Evolutionary conservation across 2,329 filamentous ascomycete genomes (phyloP).

Genomic region (Fusarium sp.): DNA sequence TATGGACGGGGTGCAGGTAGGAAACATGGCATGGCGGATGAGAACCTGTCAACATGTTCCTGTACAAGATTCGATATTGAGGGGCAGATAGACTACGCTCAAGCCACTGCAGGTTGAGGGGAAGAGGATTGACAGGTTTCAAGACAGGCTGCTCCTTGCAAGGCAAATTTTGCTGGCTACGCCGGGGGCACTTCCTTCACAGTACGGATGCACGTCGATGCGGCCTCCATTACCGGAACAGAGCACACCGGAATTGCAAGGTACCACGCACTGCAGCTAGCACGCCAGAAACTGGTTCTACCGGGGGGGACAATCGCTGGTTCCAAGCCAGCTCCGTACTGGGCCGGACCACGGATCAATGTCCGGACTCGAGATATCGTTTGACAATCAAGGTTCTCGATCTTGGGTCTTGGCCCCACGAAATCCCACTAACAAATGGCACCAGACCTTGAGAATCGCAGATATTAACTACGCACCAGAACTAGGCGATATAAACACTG

Average conservation of each 20-base stretch:
- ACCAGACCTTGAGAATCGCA: background rate
- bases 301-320: background rate
- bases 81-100: background rate
- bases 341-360: background rate
- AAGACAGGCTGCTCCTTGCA: conserved; percentile 3
- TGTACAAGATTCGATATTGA: background rate
- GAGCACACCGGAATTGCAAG: background rate
- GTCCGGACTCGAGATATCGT: background rate
- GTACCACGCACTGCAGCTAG: background rate
- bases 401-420: background rate
- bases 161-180: background rate
- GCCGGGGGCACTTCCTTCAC: background rate
- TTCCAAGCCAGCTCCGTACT: background rate
- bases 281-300: background rate
- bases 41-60: conserved; percentile 2
- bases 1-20: conserved; percentile 3
- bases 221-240: background rate
- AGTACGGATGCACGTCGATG: background rate
- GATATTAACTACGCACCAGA: background rate
- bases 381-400: conserved; percentile 11
- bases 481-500: background rate
- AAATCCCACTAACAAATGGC: conserved; percentile 13
- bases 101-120: background rate
- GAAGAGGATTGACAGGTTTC: background rate
- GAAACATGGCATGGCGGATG: conserved; percentile 3